Percentiles rank a stretch among this genome's conserved stretches.
phyloP scores from a whole-genome alignment of 208 protist species.

The Trypanosoma avium region DNA sequence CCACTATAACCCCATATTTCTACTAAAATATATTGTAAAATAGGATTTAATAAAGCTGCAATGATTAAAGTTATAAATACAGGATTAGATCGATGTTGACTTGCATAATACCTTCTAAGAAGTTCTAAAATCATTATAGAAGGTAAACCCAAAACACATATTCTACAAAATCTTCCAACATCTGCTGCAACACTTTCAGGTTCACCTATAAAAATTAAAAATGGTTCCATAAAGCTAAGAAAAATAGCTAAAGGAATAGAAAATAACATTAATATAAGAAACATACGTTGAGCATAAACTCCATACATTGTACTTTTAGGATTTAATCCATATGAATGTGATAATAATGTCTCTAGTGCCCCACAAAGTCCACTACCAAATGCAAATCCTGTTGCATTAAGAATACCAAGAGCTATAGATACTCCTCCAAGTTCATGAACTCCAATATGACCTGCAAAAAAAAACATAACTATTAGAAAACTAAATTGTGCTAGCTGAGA shows the following conservation, averaged over 20 bases:
- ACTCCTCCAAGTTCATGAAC: slow-evolving; percentile 68
- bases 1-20: slow-evolving; percentile 68
- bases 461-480: slow-evolving; percentile 21
- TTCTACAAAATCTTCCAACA: slow-evolving; percentile 64
- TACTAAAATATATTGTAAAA: slow-evolving; percentile 64
- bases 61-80: slow-evolving; percentile 56
- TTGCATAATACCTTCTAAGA: slow-evolving; percentile 80
- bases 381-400: slow-evolving; percentile 86
- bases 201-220: slow-evolving; percentile 46
- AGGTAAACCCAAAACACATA: slow-evolving; percentile 66
- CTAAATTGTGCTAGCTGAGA: slow-evolving; percentile 29
- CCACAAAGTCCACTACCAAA: slow-evolving; percentile 86
- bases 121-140: slow-evolving; percentile 63
- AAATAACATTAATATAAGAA: slow-evolving; percentile 61
- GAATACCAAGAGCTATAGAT: slow-evolving; percentile 70
- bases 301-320: slow-evolving; percentile 71
- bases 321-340: slow-evolving; percentile 58
- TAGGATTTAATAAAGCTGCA: slow-evolving; percentile 65
- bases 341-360: slow-evolving; percentile 80
- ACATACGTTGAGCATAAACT: slow-evolving; percentile 83
- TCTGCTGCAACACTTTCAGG: slow-evolving; percentile 44
- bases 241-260: slow-evolving; percentile 68
- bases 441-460: slow-evolving; percentile 35
- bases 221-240: slow-evolving; percentile 47
- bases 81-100: slow-evolving; percentile 76